Evolutionary conservation across 129 eudicot species (phyloP).

Genomic region (Pulicaria dysenterica): DNA sequence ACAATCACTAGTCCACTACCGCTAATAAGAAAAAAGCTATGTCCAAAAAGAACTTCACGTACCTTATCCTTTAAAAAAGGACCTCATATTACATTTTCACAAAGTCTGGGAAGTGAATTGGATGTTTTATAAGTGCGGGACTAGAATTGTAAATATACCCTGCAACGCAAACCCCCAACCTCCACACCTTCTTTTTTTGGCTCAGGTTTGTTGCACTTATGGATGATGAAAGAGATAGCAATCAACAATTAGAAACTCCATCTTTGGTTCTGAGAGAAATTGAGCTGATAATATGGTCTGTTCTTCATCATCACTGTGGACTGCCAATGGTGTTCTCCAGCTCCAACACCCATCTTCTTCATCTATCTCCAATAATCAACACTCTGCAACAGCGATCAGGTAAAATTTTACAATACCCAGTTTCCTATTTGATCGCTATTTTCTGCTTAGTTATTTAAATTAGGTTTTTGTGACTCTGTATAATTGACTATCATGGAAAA

Average conservation of each 20-base stretch:
- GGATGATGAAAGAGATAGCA: slow-evolving; percentile 26
- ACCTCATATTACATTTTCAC: background rate
- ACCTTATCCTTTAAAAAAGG: too few relatives aligned
- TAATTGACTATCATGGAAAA: background rate
- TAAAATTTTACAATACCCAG: slow-evolving; percentile 25
- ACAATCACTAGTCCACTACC: too few relatives aligned
- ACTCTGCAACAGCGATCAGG: slow-evolving; percentile 39
- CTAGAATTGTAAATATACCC: background rate
- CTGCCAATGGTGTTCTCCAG: slow-evolving; percentile 31
- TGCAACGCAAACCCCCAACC: slow-evolving; percentile 14
- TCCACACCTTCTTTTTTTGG: slow-evolving; percentile 32
- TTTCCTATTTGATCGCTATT: slow-evolving; percentile 2
- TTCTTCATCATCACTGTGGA: slow-evolving; percentile 28
- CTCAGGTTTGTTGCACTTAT: slow-evolving; percentile 21
- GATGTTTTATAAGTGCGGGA: background rate
- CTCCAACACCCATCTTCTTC: slow-evolving; percentile 35
- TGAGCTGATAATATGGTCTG: slow-evolving; percentile 24
- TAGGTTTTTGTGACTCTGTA: slow-evolving; percentile 5
- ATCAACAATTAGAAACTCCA: slow-evolving; percentile 5
- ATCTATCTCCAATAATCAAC: slow-evolving; percentile 40
- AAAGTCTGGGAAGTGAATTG: background rate
- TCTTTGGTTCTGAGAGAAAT: background rate
- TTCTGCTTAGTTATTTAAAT: slow-evolving; percentile 3
- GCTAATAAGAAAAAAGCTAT: too few relatives aligned
- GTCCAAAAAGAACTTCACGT: too few relatives aligned